Percentiles rank a stretch among this genome's conserved stretches.
These are phyloP conservation scores for Penicillium paneum DNA, from an alignment of 2,329 filamentous ascomycete species.

Conservation along the genomic window DNA sequence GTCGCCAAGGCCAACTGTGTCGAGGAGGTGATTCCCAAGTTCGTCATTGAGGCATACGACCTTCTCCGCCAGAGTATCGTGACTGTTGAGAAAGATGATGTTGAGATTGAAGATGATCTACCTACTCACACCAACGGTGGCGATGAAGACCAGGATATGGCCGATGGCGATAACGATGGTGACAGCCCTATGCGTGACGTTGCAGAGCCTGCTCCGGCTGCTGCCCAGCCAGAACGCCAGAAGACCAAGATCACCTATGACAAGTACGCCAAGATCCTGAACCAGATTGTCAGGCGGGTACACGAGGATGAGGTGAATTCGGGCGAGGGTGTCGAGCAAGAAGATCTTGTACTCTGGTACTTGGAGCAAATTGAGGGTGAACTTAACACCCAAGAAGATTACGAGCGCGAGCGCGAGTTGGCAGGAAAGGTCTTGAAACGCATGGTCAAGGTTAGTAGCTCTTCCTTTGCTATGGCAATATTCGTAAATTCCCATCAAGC, in stretches of 20 bases:
- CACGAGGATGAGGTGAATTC: slow-evolving; percentile 73
- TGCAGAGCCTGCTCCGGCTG: slow-evolving; percentile 42
- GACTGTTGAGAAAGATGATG: slow-evolving; percentile 94
- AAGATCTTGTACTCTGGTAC: slow-evolving; percentile 83
- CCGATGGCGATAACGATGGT: slow-evolving; percentile 47
- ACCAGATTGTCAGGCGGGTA: slow-evolving; percentile 76
- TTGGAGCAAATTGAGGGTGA: slow-evolving; percentile 86
- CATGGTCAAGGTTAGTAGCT: slow-evolving; percentile 75
- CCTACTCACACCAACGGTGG: slow-evolving; percentile 47
- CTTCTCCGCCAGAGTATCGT: slow-evolving; percentile 93
- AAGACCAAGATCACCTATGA: slow-evolving; percentile 93
- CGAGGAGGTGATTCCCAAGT: slow-evolving; percentile 76
- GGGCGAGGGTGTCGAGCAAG: slow-evolving; percentile 80
- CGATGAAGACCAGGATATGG: slow-evolving; percentile 52
- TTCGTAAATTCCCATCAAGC: no score
- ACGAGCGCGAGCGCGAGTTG: slow-evolving; percentile 69
- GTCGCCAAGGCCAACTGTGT: slow-evolving; percentile 98
- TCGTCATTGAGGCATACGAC: slow-evolving; percentile 90
- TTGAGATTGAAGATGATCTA: slow-evolving; percentile 83
- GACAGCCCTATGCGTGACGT: slow-evolving; percentile 55
- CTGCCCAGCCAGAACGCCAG: slow-evolving; percentile 43
- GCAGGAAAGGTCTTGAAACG: slow-evolving; percentile 85
- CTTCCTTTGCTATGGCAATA: neutral
- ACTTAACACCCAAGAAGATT: slow-evolving; percentile 74
- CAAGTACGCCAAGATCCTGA: slow-evolving; percentile 88